These are phyloP conservation scores for Fusarium humuli DNA, from an alignment of 2,329 filamentous ascomycete genomes.

Conservation along the genomic window DNA sequence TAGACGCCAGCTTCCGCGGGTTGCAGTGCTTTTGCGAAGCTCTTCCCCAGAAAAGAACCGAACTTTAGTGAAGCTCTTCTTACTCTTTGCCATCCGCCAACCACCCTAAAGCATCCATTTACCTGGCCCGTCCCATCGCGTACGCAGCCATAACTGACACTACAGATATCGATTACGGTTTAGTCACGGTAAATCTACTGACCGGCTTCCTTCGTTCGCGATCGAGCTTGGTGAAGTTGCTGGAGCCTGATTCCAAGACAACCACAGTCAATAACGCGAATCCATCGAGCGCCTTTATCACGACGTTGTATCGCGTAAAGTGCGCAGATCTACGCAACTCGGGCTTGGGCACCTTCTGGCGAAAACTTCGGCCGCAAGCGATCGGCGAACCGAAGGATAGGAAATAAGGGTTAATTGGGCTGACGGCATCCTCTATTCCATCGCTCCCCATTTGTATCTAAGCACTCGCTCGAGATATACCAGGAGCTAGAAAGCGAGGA, in stretches of 20 bases:
- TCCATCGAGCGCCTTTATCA: not conserved
- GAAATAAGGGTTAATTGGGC: constrained; percentile 40
- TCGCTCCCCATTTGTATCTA: constrained; percentile 39
- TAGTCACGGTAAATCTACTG: not conserved
- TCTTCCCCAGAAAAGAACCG: constrained; percentile 34
- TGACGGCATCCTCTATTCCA: constrained; percentile 36
- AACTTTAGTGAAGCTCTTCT: constrained; percentile 32
- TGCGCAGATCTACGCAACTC: not conserved
- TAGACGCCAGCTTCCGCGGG: constrained; percentile 35
- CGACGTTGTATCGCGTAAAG: constrained; percentile 1
- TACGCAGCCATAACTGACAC: not conserved
- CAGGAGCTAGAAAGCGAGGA: constrained; percentile 44
- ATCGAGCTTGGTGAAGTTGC: constrained; percentile 7
- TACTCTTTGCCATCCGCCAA: constrained; percentile 11
- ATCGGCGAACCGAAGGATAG: constrained; percentile 26
- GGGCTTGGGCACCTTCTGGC: constrained; percentile 3
- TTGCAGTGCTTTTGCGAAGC: constrained; percentile 40
- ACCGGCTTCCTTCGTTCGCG: constrained; percentile 9
- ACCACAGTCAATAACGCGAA: not conserved
- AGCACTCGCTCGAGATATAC: constrained; percentile 28
- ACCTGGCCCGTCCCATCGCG: not conserved
- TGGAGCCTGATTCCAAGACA: constrained; percentile 14
- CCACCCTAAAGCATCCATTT: not conserved
- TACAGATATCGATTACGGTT: not conserved
- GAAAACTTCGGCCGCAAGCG: constrained; percentile 22